phyloP scores from a whole-genome alignment of 352 stramenopile genomes.

The Ophiocytium majus region DNA sequence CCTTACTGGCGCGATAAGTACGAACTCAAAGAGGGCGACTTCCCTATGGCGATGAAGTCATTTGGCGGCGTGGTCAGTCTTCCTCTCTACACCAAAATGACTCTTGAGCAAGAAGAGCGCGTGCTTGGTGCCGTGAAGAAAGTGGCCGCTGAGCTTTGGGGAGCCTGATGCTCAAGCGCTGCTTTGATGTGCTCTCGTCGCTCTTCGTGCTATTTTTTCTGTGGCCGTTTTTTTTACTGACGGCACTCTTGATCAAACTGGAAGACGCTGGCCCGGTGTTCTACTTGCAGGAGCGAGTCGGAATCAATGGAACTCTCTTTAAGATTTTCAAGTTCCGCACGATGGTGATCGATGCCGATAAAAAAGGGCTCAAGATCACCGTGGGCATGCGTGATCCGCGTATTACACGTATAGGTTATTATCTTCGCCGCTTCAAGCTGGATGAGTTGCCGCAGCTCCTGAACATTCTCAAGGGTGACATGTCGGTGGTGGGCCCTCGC shows the following conservation, averaged over 20 bases:
- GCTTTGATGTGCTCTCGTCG: neutral
- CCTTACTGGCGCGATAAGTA: no score
- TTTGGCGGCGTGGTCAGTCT: no score
- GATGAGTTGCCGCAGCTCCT: neutral
- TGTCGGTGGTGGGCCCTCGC: neutral
- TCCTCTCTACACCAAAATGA: no score
- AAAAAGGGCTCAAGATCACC: neutral
- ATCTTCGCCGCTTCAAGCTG: neutral
- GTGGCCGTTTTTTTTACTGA: neutral
- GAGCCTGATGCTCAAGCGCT: neutral
- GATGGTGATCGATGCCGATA: neutral
- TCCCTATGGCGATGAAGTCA: no score
- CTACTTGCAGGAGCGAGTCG: neutral
- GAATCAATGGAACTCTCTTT: neutral
- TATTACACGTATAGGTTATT: neutral
- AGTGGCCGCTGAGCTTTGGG: no score
- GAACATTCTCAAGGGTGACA: conserved; percentile 2
- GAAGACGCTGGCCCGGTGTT: neutral
- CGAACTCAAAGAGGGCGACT: no score
- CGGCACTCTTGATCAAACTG: neutral
- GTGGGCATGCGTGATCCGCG: neutral
- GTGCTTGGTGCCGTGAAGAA: no score
- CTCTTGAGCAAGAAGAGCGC: no score
- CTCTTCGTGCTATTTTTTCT: neutral
- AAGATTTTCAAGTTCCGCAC: neutral